phyloP scores from a whole-genome alignment of 2,329 filamentous ascomycete genomes.

The Curvularia lunata region DNA sequence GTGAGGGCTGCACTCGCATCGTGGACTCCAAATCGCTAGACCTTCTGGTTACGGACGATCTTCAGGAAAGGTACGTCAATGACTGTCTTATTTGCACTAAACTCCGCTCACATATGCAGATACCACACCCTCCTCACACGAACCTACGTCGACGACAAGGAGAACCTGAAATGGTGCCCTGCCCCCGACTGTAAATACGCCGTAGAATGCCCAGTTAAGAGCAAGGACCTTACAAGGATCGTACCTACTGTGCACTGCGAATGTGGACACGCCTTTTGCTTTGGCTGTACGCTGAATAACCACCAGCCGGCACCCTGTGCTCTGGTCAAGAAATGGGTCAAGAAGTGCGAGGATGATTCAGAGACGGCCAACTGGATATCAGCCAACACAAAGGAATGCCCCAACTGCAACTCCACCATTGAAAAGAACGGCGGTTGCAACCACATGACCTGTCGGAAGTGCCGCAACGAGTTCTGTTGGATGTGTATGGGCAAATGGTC shows the following conservation, averaged over 20 bases:
- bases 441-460: constrained; percentile 97
- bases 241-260: constrained; percentile 89
- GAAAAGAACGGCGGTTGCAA: constrained; percentile 99
- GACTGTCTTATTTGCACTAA: background rate
- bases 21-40: constrained; percentile 89
- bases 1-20: constrained; percentile 84
- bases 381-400: constrained; percentile 97
- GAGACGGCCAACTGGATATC: constrained; percentile 99
- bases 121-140: constrained; percentile 88
- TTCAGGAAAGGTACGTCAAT: constrained; percentile 60
- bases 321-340: constrained; percentile 92
- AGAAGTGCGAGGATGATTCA: constrained; percentile 97
- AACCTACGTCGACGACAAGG: constrained; percentile 97
- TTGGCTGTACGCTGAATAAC: constrained; percentile 87
- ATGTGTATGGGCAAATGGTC: constrained; percentile 99
- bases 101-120: constrained; percentile 51
- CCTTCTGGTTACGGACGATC: constrained; percentile 68
- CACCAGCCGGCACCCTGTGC: constrained; percentile 93
- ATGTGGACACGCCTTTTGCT: constrained; percentile 90
- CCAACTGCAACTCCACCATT: constrained; percentile 93
- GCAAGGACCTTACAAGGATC: constrained; percentile 80
- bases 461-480: constrained; percentile 98
- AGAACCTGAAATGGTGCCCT: constrained; percentile 95
- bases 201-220: constrained; percentile 85
- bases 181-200: constrained; percentile 97